These are phyloP conservation scores for Ensete ventricosum DNA, from an alignment of 176 grass and related monocot species.

Conservation along the genomic window DNA sequence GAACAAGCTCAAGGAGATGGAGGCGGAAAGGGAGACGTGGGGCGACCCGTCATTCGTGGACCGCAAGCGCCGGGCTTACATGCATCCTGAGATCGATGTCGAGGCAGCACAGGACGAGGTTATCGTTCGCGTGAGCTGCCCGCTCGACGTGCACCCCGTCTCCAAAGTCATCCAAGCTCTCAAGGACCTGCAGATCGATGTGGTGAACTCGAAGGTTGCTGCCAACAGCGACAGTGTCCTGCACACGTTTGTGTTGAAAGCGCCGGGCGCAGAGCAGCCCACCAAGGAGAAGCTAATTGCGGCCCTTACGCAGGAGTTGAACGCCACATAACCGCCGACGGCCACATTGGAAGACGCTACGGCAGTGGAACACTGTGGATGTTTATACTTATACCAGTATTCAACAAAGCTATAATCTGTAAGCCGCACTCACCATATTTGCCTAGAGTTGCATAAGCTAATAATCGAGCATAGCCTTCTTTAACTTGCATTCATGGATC, in stretches of 20 bases:
- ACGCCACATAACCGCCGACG: neutral
- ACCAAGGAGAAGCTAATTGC: constrained; percentile 48
- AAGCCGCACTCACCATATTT: too few relatives aligned
- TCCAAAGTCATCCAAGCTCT: constrained; percentile 3
- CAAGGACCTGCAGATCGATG: neutral
- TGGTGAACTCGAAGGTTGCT: neutral
- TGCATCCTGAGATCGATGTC: constrained; percentile 45
- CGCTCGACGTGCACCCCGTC: constrained; percentile 37
- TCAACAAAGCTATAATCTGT: too few relatives aligned
- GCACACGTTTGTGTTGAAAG: constrained; percentile 31
- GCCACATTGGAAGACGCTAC: too few relatives aligned
- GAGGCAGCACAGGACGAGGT: constrained; percentile 48
- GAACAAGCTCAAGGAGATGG: constrained; percentile 27
- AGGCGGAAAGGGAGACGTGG: constrained; percentile 2
- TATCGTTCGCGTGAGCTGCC: constrained; percentile 64
- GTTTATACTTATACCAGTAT: too few relatives aligned
- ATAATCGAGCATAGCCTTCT: neutral
- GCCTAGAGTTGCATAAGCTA: neutral
- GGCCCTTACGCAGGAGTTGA: constrained; percentile 34
- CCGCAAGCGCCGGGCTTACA: neutral
- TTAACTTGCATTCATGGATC: neutral
- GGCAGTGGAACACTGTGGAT: too few relatives aligned
- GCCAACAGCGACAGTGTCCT: neutral
- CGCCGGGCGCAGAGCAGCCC: constrained; percentile 37
- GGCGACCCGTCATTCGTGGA: neutral